phyloP scores from a whole-genome alignment of 257 asterid species.

The Capsicum baccatum region DNA sequence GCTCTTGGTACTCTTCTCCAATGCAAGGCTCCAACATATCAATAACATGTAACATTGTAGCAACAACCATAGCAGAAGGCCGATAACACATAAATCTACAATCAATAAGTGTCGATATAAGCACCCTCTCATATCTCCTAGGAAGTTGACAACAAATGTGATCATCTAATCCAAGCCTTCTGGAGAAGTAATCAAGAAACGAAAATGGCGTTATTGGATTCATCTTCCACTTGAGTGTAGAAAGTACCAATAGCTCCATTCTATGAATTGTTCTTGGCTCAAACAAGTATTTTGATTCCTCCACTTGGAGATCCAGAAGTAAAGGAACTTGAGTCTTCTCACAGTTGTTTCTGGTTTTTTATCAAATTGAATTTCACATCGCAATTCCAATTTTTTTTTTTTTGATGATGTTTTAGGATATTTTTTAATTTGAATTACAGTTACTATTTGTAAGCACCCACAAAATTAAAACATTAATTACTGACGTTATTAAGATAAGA shows the following conservation, averaged over 20 bases:
- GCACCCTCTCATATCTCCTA: conserved; percentile 55
- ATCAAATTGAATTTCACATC: too few relatives aligned
- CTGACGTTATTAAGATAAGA: too few relatives aligned
- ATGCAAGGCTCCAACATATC: conserved; percentile 56
- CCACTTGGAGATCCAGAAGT: conserved; percentile 33
- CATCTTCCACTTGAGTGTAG: conserved; percentile 71
- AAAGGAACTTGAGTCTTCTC: too few relatives aligned
- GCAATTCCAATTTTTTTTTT: too few relatives aligned
- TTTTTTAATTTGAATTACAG: too few relatives aligned
- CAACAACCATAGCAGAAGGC: conserved; percentile 85
- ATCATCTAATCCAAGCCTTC: conserved; percentile 41
- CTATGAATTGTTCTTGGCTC: conserved; percentile 66
- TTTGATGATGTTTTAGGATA: too few relatives aligned
- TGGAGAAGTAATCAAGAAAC: conserved; percentile 56
- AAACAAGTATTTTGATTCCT: conserved; percentile 54
- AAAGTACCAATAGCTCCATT: conserved; percentile 67
- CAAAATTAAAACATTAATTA: too few relatives aligned
- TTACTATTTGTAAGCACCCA: too few relatives aligned
- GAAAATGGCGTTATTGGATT: conserved; percentile 63
- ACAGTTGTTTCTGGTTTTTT: too few relatives aligned
- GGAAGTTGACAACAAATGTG: conserved; percentile 41
- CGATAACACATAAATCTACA: conserved; percentile 60
- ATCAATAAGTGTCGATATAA: conserved; percentile 57
- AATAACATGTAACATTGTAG: conserved; percentile 71
- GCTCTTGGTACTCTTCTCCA: conserved; percentile 57